phyloP scores from a whole-genome alignment of 2,329 filamentous ascomycete species.

The Pseudogymnoascus sp. region DNA sequence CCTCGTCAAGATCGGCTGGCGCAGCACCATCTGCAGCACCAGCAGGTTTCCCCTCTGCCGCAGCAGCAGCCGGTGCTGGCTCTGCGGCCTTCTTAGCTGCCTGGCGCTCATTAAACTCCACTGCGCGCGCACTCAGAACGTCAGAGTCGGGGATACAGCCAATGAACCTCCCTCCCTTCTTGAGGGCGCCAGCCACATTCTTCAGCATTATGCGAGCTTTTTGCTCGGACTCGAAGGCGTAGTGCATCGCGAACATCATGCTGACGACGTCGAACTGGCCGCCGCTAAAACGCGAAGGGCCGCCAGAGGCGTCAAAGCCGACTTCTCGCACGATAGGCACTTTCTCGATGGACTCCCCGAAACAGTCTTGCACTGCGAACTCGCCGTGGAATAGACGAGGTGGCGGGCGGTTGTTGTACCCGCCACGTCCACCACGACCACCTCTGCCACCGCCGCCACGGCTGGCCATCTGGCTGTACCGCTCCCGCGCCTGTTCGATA shows the following conservation, averaged over 20 bases:
- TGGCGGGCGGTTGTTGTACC: constrained; percentile 37
- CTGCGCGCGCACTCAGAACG: constrained; percentile 71
- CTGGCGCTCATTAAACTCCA: constrained; percentile 57
- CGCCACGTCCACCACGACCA: constrained; percentile 36
- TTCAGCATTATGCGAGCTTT: constrained; percentile 87
- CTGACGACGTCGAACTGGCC: constrained; percentile 92
- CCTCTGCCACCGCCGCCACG: constrained; percentile 42
- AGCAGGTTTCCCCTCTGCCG: constrained; percentile 36
- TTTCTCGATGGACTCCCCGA: constrained; percentile 72
- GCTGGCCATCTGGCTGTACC: constrained; percentile 65
- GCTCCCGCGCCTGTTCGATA: constrained; percentile 79
- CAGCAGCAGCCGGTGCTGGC: constrained; percentile 11
- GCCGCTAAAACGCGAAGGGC: constrained; percentile 58
- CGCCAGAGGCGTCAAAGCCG: constrained; percentile 69
- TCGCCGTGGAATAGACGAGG: constrained; percentile 69
- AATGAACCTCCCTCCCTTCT: constrained; percentile 90
- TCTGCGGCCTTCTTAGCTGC: constrained; percentile 30
- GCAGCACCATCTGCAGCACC: constrained; percentile 23
- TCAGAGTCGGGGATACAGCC: constrained; percentile 97
- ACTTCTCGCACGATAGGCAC: constrained; percentile 76
- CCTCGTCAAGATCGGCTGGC: constrained; percentile 46
- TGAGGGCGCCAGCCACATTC: constrained; percentile 83
- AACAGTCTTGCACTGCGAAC: constrained; percentile 89
- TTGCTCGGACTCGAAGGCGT: constrained; percentile 87
- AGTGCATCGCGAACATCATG: constrained; percentile 99